Base-by-base conservation (phyloP, 73 alveolate genomes). In the Durusdinium trenchii region DNA sequence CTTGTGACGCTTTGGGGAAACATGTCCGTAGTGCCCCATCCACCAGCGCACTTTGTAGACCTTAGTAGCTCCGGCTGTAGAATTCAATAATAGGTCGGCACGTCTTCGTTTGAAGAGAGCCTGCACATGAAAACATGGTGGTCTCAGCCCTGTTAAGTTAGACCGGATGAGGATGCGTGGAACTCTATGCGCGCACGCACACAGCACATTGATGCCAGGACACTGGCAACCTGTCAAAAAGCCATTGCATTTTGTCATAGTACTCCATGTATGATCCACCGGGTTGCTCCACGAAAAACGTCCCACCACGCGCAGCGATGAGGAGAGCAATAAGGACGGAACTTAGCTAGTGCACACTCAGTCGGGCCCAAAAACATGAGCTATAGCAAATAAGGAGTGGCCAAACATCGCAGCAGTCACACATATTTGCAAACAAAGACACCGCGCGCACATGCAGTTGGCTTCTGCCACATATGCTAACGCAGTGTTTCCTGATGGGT, bases 191-290 rank as follows among this genome's bases (percentile, higher is more conserved):
- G 28, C 48, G 6, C 32, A n/a, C 51, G 32, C 7, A 36, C 6
- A 71, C 48, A 71, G 52, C 6, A 16, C 32, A 26, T 36, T 35
- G 6, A 20, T 7, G 28, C 84, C 52, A 71, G 28, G 51, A 6
- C 3, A 71, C 84, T 3, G 84, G 84, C 30, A 71, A 3, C 28
- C 38, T 48, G 30, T 71, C 26, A 38, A 36, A 71, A 26, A 71
- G 51, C 84, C 84, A 71, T 3, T 36, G 32, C 84, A 71, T 71
- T 38, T 71, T 71, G 51, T 71, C 84, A 28, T 71, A 71, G 84
- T 71, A 71, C 51, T 71, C 84, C 84, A 71, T 71, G 52, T 36
- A 71, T n/a, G 84, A 71, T n/a, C 84, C 84, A 3, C 84, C 84
- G 6, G 84, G 84, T 36, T 71, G 84, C 51, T 71, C 84, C 52